A percentile compares a stretch with the other conserved stretches of the same genome.
Evolutionary conservation across 768 basidiomycete species (phyloP).

Genomic region (Rhodotorula sphaerocarpa): DNA sequence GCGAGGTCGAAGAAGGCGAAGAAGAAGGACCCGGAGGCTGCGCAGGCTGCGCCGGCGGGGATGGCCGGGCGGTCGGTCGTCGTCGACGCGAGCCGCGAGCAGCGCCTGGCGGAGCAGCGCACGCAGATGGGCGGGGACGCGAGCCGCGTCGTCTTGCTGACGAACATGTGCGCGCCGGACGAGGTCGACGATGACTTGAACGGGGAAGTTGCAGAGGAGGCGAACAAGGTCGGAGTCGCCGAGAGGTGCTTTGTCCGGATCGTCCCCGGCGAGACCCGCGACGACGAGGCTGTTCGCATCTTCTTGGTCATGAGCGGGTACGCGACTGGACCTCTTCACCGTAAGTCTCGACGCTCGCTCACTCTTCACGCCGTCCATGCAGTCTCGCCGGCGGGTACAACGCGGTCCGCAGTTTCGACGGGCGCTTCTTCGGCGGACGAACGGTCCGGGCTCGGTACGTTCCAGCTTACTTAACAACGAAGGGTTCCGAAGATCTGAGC

Average conservation of each 20-base stretch:
- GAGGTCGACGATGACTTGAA: slow-evolving; percentile 68
- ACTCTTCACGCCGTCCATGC: too few species aligned
- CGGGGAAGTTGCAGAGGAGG: slow-evolving; percentile 90
- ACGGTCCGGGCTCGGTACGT: slow-evolving; percentile 63
- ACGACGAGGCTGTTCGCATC: slow-evolving; percentile 70
- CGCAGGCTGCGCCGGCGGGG: background rate
- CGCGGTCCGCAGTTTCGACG: slow-evolving; percentile 84
- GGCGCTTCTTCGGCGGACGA: slow-evolving; percentile 81
- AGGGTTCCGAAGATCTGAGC: too few species aligned
- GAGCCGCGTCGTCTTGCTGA: slow-evolving; percentile 75
- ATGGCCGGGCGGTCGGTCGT: slow-evolving; percentile 13
- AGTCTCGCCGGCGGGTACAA: slow-evolving; percentile 90
- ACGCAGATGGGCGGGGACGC: slow-evolving; percentile 75
- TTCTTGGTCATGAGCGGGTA: slow-evolving; percentile 54
- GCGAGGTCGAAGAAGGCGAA: background rate
- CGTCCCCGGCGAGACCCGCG: slow-evolving; percentile 52
- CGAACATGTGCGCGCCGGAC: slow-evolving; percentile 75
- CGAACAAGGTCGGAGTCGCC: slow-evolving; percentile 84
- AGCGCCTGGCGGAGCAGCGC: slow-evolving; percentile 47
- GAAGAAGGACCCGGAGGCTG: slow-evolving; percentile 6
- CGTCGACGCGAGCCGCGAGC: slow-evolving; percentile 16
- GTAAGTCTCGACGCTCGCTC: background rate
- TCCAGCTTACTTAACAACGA: too few species aligned
- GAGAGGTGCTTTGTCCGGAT: slow-evolving; percentile 82
- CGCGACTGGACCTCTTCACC: slow-evolving; percentile 51